Evolutionary conservation across 345 rosid species (phyloP).

Genomic region (Brassica carinata): DNA sequence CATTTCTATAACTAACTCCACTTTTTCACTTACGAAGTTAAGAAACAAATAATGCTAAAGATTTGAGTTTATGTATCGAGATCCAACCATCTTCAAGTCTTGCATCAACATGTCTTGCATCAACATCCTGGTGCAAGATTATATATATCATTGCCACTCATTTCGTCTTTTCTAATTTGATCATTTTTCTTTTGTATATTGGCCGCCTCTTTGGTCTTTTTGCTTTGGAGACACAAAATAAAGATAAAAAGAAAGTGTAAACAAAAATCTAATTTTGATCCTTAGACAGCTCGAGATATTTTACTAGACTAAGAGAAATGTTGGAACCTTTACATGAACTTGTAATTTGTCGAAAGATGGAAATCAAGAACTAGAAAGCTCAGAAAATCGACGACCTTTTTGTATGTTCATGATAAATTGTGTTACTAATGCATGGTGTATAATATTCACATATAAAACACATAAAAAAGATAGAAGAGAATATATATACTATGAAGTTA

Average conservation of each 20-base stretch:
- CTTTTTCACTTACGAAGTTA: too few species aligned
- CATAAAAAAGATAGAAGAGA: constrained; percentile 9
- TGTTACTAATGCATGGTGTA: neutral
- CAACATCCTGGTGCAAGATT: too few species aligned
- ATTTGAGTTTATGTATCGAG: too few species aligned
- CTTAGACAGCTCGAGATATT: constrained; percentile 21
- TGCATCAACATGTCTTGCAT: too few species aligned
- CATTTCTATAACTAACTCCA: neutral
- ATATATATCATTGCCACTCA: too few species aligned
- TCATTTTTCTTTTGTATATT: neutral
- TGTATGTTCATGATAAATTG: constrained; percentile 7
- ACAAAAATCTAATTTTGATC: constrained; percentile 25
- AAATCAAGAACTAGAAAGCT: neutral
- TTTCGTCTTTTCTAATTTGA: neutral
- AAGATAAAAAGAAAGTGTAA: constrained; percentile 2
- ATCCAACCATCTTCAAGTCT: too few species aligned
- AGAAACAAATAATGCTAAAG: too few species aligned
- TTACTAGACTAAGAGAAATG: neutral
- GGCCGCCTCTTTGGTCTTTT: neutral
- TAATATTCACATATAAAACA: neutral
- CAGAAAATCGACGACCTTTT: neutral
- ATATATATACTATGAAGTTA: neutral
- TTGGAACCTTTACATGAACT: constrained; percentile 26
- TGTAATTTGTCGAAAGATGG: constrained; percentile 29
- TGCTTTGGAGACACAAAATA: constrained; percentile 5